Evolutionary conservation across 169 alveolate genomes (phyloP).

Genomic region (Theileria orientalis): DNA sequence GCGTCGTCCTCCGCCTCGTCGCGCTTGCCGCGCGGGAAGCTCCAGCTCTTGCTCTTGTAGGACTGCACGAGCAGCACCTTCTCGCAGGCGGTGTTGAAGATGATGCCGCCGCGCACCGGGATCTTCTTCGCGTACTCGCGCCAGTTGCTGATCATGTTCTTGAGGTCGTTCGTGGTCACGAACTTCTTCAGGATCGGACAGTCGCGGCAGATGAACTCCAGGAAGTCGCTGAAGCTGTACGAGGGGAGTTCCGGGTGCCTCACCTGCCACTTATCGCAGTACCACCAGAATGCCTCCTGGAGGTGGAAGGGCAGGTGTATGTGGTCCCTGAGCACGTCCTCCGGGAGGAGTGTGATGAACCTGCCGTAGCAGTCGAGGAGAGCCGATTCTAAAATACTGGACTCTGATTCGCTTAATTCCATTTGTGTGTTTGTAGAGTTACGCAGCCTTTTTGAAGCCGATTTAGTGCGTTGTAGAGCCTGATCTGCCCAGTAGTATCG

Average conservation of each 20-base stretch:
- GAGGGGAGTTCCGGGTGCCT: slow-evolving; percentile 75
- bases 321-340: slow-evolving; percentile 80
- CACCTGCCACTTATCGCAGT: slow-evolving; percentile 86
- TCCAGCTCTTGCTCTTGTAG: slow-evolving; percentile 84
- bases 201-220: slow-evolving; percentile 80
- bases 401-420: slow-evolving; percentile 12
- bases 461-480: background rate
- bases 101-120: slow-evolving; percentile 87
- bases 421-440: background rate
- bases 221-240: slow-evolving; percentile 75
- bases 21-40: slow-evolving; percentile 93
- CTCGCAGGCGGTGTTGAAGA: slow-evolving; percentile 76
- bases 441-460: background rate
- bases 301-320: slow-evolving; percentile 85
- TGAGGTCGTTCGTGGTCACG: slow-evolving; percentile 74
- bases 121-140: slow-evolving; percentile 76
- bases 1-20: slow-evolving; percentile 90
- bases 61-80: slow-evolving; percentile 82
- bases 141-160: slow-evolving; percentile 75
- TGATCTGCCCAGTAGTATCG: background rate
- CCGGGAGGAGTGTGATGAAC: slow-evolving; percentile 86
- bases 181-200: slow-evolving; percentile 75
- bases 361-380: slow-evolving; percentile 87
- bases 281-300: slow-evolving; percentile 92
- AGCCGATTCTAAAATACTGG: slow-evolving; percentile 56